Base-by-base conservation (phyloP, 1,284 basidiomycete genomes). In the Phylloporus sp. region DNA sequence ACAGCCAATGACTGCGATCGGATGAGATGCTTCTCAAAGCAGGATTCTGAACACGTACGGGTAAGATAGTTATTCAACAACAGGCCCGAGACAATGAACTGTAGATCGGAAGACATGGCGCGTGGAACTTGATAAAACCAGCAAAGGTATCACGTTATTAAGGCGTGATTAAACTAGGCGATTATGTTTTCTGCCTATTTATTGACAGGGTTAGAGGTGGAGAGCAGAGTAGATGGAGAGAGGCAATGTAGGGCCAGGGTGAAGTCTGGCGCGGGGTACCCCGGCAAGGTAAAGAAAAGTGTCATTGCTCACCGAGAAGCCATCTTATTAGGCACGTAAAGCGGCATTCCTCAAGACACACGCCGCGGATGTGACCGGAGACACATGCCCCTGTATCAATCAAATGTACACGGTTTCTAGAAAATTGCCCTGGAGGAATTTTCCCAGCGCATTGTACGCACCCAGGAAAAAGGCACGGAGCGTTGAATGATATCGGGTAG, bases 31-130 rank as follows among this genome's bases (percentile, higher is more conserved):
- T 17, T 29, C 15, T 32, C 6, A 5, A 2, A 19, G 10, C 2
- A 20, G 35, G 2, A 15, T 19, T 15, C 2, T 20, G 37, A 37
- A 10, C 6, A 20, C 62, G 6, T 45, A 71, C 70, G 27, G 6
- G 57, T 25, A 19, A n/a, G 4, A 59, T 72, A 65, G 23, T 63
- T 35, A 20, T 49, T 64, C 14, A 37, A 5, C 25, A 27, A 6
- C n/a, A 60, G n/a, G 23, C 23, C 3, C 25, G 43, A 25, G 43
- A 62, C 15, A 2, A 20, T 12, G 27, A 41, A 58, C 10, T 43
- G 55, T 15, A 45, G 4, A n/a, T 60, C 20, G 47, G 63, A 63
- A 4, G 68, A 63, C 69, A 70, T 70, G 57, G 10, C 2, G 25
- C 14, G 27, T 37, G 37, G n/a, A 53, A 32, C n/a, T 43, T 43